Conservation (phyloP, 768 basidiomycete species). For the Tricholoma sp. region DNA sequence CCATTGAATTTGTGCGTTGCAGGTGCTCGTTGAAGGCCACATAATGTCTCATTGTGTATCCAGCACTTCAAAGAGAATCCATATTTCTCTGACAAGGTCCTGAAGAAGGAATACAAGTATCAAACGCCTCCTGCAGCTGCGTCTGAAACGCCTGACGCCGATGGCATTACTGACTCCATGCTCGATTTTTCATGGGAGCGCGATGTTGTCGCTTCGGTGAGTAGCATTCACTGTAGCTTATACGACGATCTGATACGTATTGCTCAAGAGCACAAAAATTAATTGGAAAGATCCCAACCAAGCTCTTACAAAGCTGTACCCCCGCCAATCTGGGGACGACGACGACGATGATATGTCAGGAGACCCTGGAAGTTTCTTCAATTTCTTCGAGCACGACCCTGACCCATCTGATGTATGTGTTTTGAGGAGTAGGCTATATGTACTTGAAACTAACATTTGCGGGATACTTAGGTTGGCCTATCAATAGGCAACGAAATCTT, state of each 20-base stretch:
- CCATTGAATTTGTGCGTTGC: conserved; percentile 79
- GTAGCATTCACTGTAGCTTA: conserved; percentile 12
- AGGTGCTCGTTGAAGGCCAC: background rate
- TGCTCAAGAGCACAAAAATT: conserved; percentile 54
- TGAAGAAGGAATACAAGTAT: conserved; percentile 83
- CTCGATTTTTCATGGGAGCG: conserved; percentile 78
- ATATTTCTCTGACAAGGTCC: conserved; percentile 67
- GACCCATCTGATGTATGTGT: conserved; percentile 65
- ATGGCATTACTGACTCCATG: conserved; percentile 76
- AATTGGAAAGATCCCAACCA: conserved; percentile 78
- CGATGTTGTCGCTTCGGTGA: conserved; percentile 63
- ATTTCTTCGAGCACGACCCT: conserved; percentile 66
- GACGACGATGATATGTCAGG: conserved; percentile 53
- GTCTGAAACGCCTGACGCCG: conserved; percentile 55
- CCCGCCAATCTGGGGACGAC: conserved; percentile 54
- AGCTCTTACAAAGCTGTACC: conserved; percentile 75
- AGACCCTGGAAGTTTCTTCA: conserved; percentile 84
- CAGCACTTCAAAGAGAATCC: conserved; percentile 87
- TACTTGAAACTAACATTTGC: background rate
- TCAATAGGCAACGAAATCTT: conserved; percentile 74
- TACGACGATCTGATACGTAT: conserved; percentile 7
- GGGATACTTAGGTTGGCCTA: conserved; percentile 54
- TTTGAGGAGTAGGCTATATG: background rate
- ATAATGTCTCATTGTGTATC: conserved; percentile 3
- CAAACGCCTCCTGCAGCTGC: conserved; percentile 47